A percentile compares a stretch with the other conserved stretches of the same genome.
phyloP scores from a whole-genome alignment of 1,284 basidiomycete species.

The Chalciporus sp. region DNA sequence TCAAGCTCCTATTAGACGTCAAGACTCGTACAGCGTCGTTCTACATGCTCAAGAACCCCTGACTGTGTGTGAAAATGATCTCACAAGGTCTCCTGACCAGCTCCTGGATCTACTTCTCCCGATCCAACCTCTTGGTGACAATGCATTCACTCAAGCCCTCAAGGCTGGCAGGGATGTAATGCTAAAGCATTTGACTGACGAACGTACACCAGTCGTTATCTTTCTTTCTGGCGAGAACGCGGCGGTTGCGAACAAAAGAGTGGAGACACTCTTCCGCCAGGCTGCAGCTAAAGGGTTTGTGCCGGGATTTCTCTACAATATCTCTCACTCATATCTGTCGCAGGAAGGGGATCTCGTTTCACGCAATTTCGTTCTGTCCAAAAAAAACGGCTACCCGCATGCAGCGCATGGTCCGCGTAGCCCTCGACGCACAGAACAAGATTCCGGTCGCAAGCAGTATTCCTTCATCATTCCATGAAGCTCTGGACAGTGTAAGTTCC shows the following conservation, averaged over 20 bases:
- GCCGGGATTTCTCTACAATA: slow-evolving; percentile 6
- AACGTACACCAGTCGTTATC: slow-evolving; percentile 58
- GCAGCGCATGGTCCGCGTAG: slow-evolving; percentile 52
- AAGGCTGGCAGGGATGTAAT: slow-evolving; percentile 41
- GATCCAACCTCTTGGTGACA: slow-evolving; percentile 42
- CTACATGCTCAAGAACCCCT: slow-evolving; percentile 43
- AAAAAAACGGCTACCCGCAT: slow-evolving; percentile 35
- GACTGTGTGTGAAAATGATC: slow-evolving; percentile 45
- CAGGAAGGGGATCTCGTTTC: slow-evolving; percentile 60
- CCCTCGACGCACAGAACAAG: slow-evolving; percentile 46
- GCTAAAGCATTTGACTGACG: slow-evolving; percentile 48
- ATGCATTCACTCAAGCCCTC: slow-evolving; percentile 49
- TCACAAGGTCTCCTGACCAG: slow-evolving; percentile 44
- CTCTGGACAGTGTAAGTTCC: slow-evolving; percentile 50
- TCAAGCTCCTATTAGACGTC: slow-evolving; percentile 35
- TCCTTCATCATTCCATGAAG: slow-evolving; percentile 52
- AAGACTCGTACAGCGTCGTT: slow-evolving; percentile 59
- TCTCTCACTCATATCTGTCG: not conserved
- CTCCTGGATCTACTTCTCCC: slow-evolving; percentile 46
- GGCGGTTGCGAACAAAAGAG: slow-evolving; percentile 34
- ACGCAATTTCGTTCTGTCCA: slow-evolving; percentile 58
- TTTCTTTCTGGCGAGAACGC: slow-evolving; percentile 61
- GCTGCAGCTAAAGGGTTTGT: slow-evolving; percentile 48
- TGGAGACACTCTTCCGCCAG: slow-evolving; percentile 45
- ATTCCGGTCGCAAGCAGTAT: slow-evolving; percentile 35